These are phyloP conservation scores for Cyberlindnera suaveolens DNA, from an alignment of 805 yeast species.

Conservation along the genomic window DNA sequence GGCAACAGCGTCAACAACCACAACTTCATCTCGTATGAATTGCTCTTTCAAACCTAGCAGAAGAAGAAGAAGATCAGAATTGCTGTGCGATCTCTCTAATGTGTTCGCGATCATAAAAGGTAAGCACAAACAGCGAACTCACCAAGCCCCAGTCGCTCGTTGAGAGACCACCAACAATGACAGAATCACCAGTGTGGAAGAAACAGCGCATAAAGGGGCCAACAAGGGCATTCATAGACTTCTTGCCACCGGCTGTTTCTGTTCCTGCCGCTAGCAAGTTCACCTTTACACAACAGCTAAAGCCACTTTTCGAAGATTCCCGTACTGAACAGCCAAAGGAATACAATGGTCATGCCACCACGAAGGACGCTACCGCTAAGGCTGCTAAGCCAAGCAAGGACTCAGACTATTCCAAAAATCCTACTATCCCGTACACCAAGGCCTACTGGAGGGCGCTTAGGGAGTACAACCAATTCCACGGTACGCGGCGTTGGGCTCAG, in stretches of 20 bases:
- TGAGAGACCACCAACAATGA: neutral
- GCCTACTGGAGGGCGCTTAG: conserved; percentile 3
- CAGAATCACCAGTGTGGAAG: neutral
- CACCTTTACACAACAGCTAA: neutral
- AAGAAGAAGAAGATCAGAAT: neutral
- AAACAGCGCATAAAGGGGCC: neutral
- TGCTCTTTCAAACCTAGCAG: too few relatives aligned
- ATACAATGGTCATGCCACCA: neutral
- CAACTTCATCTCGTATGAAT: conserved; percentile 1
- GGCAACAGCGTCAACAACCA: neutral
- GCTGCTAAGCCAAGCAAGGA: neutral
- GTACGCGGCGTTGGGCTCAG: conserved; percentile 11
- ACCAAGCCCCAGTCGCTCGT: too few relatives aligned
- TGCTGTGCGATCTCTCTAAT: too few relatives aligned
- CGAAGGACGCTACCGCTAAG: neutral
- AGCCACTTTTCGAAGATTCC: neutral
- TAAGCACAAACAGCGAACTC: too few relatives aligned
- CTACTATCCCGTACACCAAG: conserved; percentile 2
- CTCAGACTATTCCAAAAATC: conserved; percentile 1
- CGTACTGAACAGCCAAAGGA: neutral
- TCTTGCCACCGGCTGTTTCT: neutral
- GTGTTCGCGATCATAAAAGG: too few relatives aligned
- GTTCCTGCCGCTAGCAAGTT: neutral
- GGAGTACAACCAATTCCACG: conserved; percentile 3
- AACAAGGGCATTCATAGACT: neutral